Base-by-base conservation (phyloP, 768 basidiomycete species). In the Mycena floridula region DNA sequence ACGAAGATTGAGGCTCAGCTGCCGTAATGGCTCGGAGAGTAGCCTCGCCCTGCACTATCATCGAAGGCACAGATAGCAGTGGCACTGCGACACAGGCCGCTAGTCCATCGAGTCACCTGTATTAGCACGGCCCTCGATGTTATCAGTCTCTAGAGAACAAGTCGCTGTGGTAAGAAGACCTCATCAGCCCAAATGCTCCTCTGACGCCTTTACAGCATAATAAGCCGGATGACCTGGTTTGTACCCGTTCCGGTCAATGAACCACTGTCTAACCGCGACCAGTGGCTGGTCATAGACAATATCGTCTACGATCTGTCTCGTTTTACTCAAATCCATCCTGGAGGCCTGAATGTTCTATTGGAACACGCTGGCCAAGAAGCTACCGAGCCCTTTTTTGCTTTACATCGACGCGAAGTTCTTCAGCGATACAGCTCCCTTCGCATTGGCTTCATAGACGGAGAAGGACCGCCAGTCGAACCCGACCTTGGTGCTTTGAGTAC, bases 351-450 rank as follows among this genome's bases (percentile, higher is more conserved):
- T 2, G 89, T 91, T 26, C 72, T 96, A n/a, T 61, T 82, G n/a
- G 82, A 88, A 54, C 63, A 70, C 4, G 89, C 88, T 41, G 92
- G 90, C 7, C 74, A 88, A 60, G 92, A 96, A 54, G 85, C 84
- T 1, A 95, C 92, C 0, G 85, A 90, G 26, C 76, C 77, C 4
- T 96, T 97, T 70, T 96, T 84, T 55, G 79, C 86, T 43, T 80
- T 97, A 30, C 94, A 98, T 59, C 77, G 89, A 20, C 77, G 83
- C 32, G 92, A 95, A 55, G 80, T 96, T 13, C 74, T 97, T 36
- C 66, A 74, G 46, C 81, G 74, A 51, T 82, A 88, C 0, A 85
- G 88, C 45, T 90, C 83, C 54, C 72, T 93, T 11, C 74, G 79
- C 48, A 79, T 94, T 45, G 92, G 91, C n/a, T 65, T 61, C 74